These are phyloP conservation scores for Pyrus hybrid DNA, from an alignment of 331 rosid species.

Conservation along the genomic window DNA sequence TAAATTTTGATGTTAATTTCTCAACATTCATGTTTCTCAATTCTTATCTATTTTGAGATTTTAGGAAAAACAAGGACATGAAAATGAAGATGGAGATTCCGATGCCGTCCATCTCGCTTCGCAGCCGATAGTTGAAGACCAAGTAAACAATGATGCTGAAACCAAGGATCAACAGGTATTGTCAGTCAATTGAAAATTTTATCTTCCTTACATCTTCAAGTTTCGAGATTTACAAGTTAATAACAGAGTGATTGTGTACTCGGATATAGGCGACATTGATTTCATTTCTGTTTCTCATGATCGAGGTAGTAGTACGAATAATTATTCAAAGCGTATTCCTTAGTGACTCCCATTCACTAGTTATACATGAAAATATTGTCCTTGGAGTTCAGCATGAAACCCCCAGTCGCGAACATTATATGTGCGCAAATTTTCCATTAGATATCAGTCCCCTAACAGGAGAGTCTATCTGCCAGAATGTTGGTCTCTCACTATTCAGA, in stretches of 20 bases:
- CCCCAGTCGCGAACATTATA: background rate
- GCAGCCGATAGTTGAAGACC: constrained; percentile 35
- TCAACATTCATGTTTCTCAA: background rate
- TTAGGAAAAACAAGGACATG: constrained; percentile 41
- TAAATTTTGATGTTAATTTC: background rate
- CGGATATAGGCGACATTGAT: too few relatives aligned
- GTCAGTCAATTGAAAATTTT: background rate
- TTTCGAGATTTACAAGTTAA: background rate
- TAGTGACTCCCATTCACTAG: background rate
- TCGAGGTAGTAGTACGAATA: background rate
- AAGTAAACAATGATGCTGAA: constrained; percentile 38
- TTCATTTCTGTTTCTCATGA: background rate
- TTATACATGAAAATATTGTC: background rate
- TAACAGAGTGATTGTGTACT: background rate
- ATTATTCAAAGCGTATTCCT: too few relatives aligned
- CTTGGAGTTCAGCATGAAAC: constrained; percentile 12
- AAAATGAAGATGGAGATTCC: constrained; percentile 41
- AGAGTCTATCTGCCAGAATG: too few relatives aligned
- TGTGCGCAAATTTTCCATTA: background rate
- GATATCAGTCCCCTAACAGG: background rate
- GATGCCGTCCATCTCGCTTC: constrained; percentile 17
- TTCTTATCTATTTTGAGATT: background rate
- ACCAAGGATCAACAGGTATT: constrained; percentile 51
- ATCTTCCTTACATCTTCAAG: background rate
- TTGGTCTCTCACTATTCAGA: too few relatives aligned